phyloP scores from a whole-genome alignment of 1,284 basidiomycete species.

The Boletus mariae region DNA sequence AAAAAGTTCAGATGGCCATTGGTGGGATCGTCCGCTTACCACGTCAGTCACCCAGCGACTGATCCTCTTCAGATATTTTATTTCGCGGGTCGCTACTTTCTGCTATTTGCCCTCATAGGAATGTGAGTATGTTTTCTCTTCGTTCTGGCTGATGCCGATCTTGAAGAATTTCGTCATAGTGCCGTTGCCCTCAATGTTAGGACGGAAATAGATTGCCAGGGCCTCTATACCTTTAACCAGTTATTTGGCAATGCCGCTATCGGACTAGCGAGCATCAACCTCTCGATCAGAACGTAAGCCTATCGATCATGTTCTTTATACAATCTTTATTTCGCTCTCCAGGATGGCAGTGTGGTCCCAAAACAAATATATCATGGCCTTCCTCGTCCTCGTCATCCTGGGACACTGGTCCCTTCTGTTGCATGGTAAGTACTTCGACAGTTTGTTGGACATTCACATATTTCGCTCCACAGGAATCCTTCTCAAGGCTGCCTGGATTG shows the following conservation, averaged over 20 bases:
- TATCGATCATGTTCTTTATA: neutral
- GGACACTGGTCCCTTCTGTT: conserved; percentile 75
- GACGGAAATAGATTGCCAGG: conserved; percentile 29
- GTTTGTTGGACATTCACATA: neutral
- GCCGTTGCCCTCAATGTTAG: conserved; percentile 34
- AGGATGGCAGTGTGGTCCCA: conserved; percentile 73
- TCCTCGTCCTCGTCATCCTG: conserved; percentile 57
- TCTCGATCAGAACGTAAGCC: conserved; percentile 71
- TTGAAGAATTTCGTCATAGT: conserved; percentile 8
- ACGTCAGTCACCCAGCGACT: conserved; percentile 1
- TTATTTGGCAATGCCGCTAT: conserved; percentile 67
- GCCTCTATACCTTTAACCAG: conserved; percentile 72
- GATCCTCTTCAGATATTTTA: conserved; percentile 55
- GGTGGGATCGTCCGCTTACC: conserved; percentile 35
- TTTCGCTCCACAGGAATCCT: conserved; percentile 45
- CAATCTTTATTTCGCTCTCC: conserved; percentile 4
- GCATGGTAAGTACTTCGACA: conserved; percentile 48
- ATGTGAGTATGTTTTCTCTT: conserved; percentile 45
- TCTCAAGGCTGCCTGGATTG: conserved; percentile 54
- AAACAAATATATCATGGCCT: conserved; percentile 52
- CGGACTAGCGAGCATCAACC: conserved; percentile 73
- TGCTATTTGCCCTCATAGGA: conserved; percentile 66
- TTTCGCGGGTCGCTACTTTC: conserved; percentile 66
- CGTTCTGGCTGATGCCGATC: neutral
- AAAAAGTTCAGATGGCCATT: conserved; percentile 62